Evolutionary conservation across 2,329 filamentous ascomycete genomes (phyloP).

Genomic region (Raffaelea ambrosiae): DNA sequence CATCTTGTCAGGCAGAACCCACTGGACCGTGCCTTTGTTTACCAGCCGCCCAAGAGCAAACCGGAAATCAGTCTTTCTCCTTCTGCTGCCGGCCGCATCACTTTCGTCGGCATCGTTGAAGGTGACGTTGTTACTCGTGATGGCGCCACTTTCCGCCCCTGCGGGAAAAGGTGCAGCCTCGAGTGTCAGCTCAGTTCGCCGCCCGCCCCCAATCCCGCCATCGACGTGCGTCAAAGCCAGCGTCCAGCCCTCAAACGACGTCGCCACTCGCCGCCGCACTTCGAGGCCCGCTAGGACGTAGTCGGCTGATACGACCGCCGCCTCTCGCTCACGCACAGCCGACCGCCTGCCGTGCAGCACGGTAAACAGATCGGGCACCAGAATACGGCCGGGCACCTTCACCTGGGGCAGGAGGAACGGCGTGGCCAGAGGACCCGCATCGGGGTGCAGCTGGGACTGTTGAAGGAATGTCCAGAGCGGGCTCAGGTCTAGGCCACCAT

Average conservation of each 20-base stretch:
- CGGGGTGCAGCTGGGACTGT: constrained; percentile 34
- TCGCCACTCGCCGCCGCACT: constrained; percentile 36
- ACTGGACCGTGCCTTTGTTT: constrained; percentile 6
- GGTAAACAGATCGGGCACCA: constrained; percentile 1
- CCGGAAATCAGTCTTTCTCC: constrained; percentile 5
- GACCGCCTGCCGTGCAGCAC: background rate
- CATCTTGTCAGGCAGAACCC: constrained; percentile 4
- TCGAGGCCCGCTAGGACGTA: constrained; percentile 45
- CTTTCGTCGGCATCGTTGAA: background rate
- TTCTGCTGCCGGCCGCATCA: background rate
- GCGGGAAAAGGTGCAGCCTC: constrained; percentile 18
- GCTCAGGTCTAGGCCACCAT: constrained; percentile 4
- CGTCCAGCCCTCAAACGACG: constrained; percentile 32
- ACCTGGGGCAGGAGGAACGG: constrained; percentile 18
- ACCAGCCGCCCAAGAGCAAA: constrained; percentile 5
- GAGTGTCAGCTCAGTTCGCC: constrained; percentile 41
- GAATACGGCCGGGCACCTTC: constrained; percentile 15
- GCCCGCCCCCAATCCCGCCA: constrained; percentile 40
- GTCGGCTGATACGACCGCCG: constrained; percentile 11
- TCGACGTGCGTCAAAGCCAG: constrained; percentile 45
- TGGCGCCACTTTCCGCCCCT: no score
- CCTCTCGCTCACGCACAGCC: background rate
- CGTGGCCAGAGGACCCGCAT: constrained; percentile 41
- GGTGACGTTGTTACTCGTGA: no score
- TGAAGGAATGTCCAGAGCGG: constrained; percentile 34